Evolutionary conservation across 2,329 filamentous ascomycete genomes (phyloP).

Genomic region (Xylaria multiplex): DNA sequence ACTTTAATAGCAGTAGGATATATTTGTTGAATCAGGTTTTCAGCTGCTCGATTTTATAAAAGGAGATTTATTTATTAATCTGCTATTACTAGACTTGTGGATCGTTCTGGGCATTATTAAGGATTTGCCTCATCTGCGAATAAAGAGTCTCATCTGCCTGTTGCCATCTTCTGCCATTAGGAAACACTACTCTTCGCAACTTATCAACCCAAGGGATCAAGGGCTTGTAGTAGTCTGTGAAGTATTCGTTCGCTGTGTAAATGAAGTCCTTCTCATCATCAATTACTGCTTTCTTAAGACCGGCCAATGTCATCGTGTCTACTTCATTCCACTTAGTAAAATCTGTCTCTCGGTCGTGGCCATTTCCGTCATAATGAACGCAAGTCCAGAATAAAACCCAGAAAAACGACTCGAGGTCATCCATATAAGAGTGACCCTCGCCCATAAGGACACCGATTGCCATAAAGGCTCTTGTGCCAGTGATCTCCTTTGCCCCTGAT

Average conservation of each 20-base stretch:
- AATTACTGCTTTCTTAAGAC: neutral
- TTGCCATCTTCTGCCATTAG: slow-evolving; percentile 21
- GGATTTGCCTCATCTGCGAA: slow-evolving; percentile 24
- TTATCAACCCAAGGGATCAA: slow-evolving; percentile 21
- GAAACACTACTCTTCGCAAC: slow-evolving; percentile 18
- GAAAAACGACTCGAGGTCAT: slow-evolving; percentile 30
- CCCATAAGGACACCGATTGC: slow-evolving; percentile 23
- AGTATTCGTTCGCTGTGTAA: slow-evolving; percentile 25
- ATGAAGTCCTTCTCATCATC: neutral
- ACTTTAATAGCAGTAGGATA: no score
- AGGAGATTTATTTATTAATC: neutral
- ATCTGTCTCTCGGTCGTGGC: neutral
- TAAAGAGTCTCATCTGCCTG: slow-evolving; percentile 13
- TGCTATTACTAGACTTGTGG: slow-evolving; percentile 10
- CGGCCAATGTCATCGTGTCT: neutral
- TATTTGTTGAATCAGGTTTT: no score
- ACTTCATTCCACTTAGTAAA: slow-evolving; percentile 16
- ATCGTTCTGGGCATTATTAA: slow-evolving; percentile 19
- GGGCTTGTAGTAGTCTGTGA: slow-evolving; percentile 32
- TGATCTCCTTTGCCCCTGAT: slow-evolving; percentile 51
- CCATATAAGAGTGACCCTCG: slow-evolving; percentile 20
- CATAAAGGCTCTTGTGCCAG: slow-evolving; percentile 40
- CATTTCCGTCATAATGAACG: slow-evolving; percentile 4
- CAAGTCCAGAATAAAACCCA: slow-evolving; percentile 29
- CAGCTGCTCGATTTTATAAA: no score